phyloP scores from a whole-genome alignment of 192 early-diverging fungal species.

The Neocallimastix lanati region DNA sequence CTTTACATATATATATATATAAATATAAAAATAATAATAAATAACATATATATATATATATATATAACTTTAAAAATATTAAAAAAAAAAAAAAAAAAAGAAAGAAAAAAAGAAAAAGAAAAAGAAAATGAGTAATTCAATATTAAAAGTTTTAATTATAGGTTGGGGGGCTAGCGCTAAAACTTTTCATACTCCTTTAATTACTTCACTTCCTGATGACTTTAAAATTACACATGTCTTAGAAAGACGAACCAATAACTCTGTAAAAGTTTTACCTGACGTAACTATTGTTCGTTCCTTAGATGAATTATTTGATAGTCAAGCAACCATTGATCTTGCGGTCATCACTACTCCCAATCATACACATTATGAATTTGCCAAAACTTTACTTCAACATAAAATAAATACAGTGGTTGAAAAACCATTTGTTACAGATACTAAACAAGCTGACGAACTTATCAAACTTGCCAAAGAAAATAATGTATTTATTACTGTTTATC shows the following conservation, averaged over 20 bases:
- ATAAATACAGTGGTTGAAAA: conserved; percentile 65
- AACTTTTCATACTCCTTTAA: too few species aligned
- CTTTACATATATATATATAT: too few species aligned
- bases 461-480: conserved; percentile 31
- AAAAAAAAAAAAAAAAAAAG: too few species aligned
- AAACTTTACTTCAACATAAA: conserved; percentile 32
- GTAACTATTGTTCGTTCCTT: conserved; percentile 22
- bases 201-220: background rate
- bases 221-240: conserved; percentile 33
- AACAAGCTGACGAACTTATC: conserved; percentile 37
- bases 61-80: too few species aligned
- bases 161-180: too few species aligned
- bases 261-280: conserved; percentile 21
- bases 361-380: conserved; percentile 38
- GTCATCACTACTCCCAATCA: conserved; percentile 54
- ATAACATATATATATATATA: too few species aligned
- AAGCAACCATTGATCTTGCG: conserved; percentile 36
- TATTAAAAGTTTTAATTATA: too few species aligned
- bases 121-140: too few species aligned
- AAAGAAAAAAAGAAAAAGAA: too few species aligned
- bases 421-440: conserved; percentile 45
- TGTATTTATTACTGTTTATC: conserved; percentile 46
- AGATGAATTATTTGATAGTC: conserved; percentile 28
- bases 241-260: conserved; percentile 24
- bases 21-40: too few species aligned